These are phyloP conservation scores for Lipomyces sp. DNA, from an alignment of 805 yeast species.

Conservation along the genomic window DNA sequence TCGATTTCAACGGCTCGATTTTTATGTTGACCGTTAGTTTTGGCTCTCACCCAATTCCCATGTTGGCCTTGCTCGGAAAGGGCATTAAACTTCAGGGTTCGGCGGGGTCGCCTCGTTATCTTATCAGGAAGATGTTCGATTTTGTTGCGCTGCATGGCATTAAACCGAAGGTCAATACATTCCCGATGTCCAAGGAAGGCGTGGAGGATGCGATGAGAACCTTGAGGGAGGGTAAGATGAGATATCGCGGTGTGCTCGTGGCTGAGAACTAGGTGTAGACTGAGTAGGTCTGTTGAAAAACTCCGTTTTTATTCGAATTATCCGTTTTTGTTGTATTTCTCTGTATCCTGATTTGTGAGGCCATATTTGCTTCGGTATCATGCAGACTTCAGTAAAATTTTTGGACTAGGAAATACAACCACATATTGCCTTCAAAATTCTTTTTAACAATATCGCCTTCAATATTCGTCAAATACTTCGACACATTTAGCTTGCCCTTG, in stretches of 20 bases:
- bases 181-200: background rate
- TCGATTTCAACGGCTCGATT: background rate
- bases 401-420: too few species aligned
- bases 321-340: too few species aligned
- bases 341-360: too few species aligned
- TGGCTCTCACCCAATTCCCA: background rate
- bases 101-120: background rate
- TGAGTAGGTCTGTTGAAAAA: too few species aligned
- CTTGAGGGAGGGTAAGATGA: slow-evolving; percentile 1
- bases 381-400: too few species aligned
- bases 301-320: too few species aligned
- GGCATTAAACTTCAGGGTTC: background rate
- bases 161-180: background rate
- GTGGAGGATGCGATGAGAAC: background rate
- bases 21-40: background rate
- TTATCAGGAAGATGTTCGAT: background rate
- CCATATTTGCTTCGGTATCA: too few species aligned
- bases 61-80: background rate
- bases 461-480: too few species aligned
- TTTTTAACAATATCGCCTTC: too few species aligned
- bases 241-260: slow-evolving; percentile 5
- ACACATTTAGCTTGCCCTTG: too few species aligned
- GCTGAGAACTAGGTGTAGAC: too few species aligned
- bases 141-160: slow-evolving; percentile 7
- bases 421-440: too few species aligned